Conservation (phyloP, 306 rosid genomes). For the Vachellia collinsii region DNA sequence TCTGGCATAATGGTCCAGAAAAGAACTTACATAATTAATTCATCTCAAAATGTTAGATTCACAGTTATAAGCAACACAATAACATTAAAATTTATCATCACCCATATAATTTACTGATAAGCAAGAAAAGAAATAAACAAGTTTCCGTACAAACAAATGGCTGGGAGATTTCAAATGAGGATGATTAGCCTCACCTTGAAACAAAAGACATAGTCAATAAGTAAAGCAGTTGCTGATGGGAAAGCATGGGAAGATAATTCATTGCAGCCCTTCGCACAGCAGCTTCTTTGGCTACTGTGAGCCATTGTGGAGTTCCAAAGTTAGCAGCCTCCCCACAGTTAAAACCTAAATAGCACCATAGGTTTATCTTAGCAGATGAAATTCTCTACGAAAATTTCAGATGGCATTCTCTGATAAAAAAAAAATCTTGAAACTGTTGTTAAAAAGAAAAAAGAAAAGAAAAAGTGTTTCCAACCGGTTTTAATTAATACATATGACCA, state of each 20-base stretch:
- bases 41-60: constrained; percentile 17
- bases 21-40: constrained; percentile 25
- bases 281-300: constrained; percentile 91
- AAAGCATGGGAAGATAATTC: constrained; percentile 99
- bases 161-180: background rate
- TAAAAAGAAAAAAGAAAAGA: too few relatives aligned
- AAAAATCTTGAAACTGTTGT: background rate
- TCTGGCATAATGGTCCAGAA: background rate
- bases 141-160: constrained; percentile 18
- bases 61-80: constrained; percentile 4
- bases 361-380: background rate
- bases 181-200: constrained; percentile 65
- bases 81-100: constrained; percentile 19
- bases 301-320: constrained; percentile 98
- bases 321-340: constrained; percentile 99
- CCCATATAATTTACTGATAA: constrained; percentile 2
- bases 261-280: constrained; percentile 99
- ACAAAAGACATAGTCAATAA: constrained; percentile 94
- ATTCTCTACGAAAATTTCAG: background rate
- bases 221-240: constrained; percentile 97
- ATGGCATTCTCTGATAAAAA: background rate
- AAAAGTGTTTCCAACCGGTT: constrained; percentile 2
- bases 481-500: constrained; percentile 17
- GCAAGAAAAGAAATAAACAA: background rate
- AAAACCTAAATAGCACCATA: constrained; percentile 63